Conservation (phyloP, 2,329 filamentous ascomycete genomes). For the Paracorniculantispora psalliotae region DNA sequence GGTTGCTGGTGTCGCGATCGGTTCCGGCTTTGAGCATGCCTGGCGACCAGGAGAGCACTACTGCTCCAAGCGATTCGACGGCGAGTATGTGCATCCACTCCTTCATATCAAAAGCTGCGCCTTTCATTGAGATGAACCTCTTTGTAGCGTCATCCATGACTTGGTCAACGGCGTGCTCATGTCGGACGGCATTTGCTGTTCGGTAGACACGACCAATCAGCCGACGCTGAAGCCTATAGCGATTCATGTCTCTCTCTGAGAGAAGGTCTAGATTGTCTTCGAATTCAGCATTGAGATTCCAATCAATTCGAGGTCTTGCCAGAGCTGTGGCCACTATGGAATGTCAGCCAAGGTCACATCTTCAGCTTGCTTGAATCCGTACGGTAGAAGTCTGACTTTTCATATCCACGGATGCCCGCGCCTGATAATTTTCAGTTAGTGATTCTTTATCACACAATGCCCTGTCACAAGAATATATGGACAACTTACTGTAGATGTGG, state of each 20-base stretch:
- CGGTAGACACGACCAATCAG: conserved; percentile 46
- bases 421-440: conserved; percentile 29
- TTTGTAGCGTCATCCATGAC: conserved; percentile 33
- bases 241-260: conserved; percentile 41
- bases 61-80: conserved; percentile 46
- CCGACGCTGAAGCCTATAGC: conserved; percentile 45
- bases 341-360: background rate
- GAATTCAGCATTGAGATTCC: conserved; percentile 30
- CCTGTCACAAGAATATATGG: background rate
- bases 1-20: conserved; percentile 42
- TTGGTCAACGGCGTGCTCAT: conserved; percentile 36
- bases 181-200: conserved; percentile 36
- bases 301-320: conserved; percentile 38
- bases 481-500: conserved; percentile 40
- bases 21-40: conserved; percentile 39
- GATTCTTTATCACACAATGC: background rate
- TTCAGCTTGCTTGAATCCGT: conserved; percentile 16
- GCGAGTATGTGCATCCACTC: conserved; percentile 54
- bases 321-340: conserved; percentile 40
- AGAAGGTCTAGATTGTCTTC: conserved; percentile 46
- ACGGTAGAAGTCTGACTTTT: conserved; percentile 52
- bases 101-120: conserved; percentile 41
- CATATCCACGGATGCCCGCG: conserved; percentile 39
- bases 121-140: conserved; percentile 32
- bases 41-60: conserved; percentile 49